phyloP scores from a whole-genome alignment of 2,329 filamentous ascomycete genomes.

The Trichophyton mentagrophytes region DNA sequence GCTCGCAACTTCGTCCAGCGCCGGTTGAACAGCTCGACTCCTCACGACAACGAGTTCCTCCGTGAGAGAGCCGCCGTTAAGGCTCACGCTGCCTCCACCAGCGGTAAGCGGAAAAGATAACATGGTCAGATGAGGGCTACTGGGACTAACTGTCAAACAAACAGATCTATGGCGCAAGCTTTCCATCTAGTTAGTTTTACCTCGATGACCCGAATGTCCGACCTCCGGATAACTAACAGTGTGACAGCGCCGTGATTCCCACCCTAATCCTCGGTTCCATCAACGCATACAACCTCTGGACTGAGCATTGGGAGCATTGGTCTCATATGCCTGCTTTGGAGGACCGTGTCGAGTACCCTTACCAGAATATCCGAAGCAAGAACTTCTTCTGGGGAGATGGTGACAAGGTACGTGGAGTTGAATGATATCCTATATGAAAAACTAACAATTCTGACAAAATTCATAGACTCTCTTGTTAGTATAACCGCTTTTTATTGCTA shows the following conservation, averaged over 20 bases:
- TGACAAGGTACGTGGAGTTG: slow-evolving; percentile 59
- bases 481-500: not conserved
- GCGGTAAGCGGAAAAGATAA: slow-evolving; percentile 47
- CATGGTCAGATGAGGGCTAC: slow-evolving; percentile 8
- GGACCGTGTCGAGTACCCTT: slow-evolving; percentile 85
- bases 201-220: not conserved
- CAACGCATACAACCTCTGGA: slow-evolving; percentile 88
- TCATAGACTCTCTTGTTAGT: slow-evolving; percentile 1
- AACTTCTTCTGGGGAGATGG: slow-evolving; percentile 93
- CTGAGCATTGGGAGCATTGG: slow-evolving; percentile 96
- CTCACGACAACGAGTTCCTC: slow-evolving; percentile 76
- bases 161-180: slow-evolving; percentile 91
- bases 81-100: slow-evolving; percentile 73
- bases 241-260: slow-evolving; percentile 58
- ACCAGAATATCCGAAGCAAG: slow-evolving; percentile 95
- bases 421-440: not conserved
- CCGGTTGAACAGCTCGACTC: slow-evolving; percentile 54
- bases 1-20: slow-evolving; percentile 52
- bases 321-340: slow-evolving; percentile 71
- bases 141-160: slow-evolving; percentile 11
- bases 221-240: not conserved
- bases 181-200: slow-evolving; percentile 63
- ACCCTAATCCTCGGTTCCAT: slow-evolving; percentile 55
- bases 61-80: slow-evolving; percentile 82
- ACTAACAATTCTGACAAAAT: not conserved